These are phyloP conservation scores for Begonia peltatifolia DNA, from an alignment of 306 rosid species.

Conservation along the genomic window DNA sequence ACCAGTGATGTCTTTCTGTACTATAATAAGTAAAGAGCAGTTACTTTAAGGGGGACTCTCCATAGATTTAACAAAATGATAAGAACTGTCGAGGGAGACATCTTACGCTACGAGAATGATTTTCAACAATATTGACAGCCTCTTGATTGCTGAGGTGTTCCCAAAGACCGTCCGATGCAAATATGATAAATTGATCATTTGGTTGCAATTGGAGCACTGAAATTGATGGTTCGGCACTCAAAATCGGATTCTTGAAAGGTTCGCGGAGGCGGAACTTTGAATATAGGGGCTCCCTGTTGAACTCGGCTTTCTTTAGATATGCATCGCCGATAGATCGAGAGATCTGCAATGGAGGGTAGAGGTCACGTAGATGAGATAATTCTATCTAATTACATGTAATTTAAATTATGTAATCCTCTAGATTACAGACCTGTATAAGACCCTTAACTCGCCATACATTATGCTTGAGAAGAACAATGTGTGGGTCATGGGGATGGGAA, in stretches of 20 bases:
- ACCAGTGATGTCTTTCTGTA: no score
- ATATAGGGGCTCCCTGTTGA: constrained; percentile 47
- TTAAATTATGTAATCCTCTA: not conserved
- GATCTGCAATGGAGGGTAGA: constrained; percentile 17
- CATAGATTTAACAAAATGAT: not conserved
- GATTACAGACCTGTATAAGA: constrained; percentile 33
- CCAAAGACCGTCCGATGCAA: constrained; percentile 65
- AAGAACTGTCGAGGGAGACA: constrained; percentile 2
- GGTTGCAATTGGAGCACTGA: constrained; percentile 34
- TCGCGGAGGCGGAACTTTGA: constrained; percentile 41
- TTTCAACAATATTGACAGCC: constrained; percentile 52
- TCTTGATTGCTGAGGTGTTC: constrained; percentile 60
- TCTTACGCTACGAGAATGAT: constrained; percentile 39
- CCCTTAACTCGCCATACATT: constrained; percentile 62
- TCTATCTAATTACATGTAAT: no score
- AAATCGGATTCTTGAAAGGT: constrained; percentile 32
- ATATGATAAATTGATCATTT: constrained; percentile 45
- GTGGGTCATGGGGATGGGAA: constrained; percentile 41
- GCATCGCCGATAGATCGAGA: constrained; percentile 54
- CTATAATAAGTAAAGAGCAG: no score
- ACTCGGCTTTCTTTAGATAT: constrained; percentile 51
- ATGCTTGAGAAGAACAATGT: constrained; percentile 48
- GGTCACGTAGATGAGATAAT: not conserved
- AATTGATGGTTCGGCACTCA: constrained; percentile 48
- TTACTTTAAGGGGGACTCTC: no score